These are phyloP conservation scores for Tulasnella sp. DNA, from an alignment of 768 basidiomycete genomes.

Conservation along the genomic window DNA sequence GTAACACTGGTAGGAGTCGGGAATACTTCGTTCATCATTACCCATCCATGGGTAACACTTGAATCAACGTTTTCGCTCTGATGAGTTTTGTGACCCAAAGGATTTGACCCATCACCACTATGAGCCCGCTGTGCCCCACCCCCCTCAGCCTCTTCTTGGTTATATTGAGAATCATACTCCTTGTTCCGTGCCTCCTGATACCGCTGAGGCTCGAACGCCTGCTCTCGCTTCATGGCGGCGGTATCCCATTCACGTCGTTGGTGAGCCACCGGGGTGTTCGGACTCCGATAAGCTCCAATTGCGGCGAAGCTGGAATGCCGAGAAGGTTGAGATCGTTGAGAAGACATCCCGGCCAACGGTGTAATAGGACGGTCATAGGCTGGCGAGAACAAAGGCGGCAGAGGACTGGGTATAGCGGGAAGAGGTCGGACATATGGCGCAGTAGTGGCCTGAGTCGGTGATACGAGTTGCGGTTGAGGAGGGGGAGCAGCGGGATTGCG, in stretches of 20 bases:
- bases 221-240: slow-evolving; percentile 44
- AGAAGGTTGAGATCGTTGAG: slow-evolving; percentile 1
- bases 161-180: slow-evolving; percentile 31
- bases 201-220: slow-evolving; percentile 35
- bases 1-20: neutral
- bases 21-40: neutral
- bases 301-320: slow-evolving; percentile 24
- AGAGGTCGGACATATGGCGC: neutral
- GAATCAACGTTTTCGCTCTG: slow-evolving; percentile 11
- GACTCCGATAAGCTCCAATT: slow-evolving; percentile 34
- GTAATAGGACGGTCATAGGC: slow-evolving; percentile 12
- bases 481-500: slow-evolving; percentile 34
- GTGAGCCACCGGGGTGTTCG: slow-evolving; percentile 32
- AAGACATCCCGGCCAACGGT: neutral
- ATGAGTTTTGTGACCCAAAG: neutral
- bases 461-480: neutral
- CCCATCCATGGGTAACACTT: slow-evolving; percentile 14
- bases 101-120: neutral
- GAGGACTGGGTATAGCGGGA: neutral
- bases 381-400: slow-evolving; percentile 5
- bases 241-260: slow-evolving; percentile 42
- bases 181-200: slow-evolving; percentile 21
- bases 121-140: slow-evolving; percentile 30
- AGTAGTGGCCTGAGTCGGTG: neutral
- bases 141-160: slow-evolving; percentile 30